phyloP scores from a whole-genome alignment of 2,329 filamentous ascomycete species.

The Akanthomyces dipterigenus region DNA sequence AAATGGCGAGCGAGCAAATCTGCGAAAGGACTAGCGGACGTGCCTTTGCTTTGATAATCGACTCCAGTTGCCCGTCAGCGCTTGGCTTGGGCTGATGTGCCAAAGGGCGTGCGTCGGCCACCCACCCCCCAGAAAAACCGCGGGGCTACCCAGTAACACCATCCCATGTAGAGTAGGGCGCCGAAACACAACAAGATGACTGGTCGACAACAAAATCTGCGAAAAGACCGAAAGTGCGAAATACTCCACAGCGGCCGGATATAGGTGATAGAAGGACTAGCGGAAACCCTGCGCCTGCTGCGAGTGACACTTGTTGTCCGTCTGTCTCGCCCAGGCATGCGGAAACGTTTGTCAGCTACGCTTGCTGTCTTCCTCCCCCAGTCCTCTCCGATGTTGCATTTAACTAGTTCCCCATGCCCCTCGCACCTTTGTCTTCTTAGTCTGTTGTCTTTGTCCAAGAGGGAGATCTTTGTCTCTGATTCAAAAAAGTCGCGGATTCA shows the following conservation, averaged over 20 bases:
- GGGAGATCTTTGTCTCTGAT: neutral
- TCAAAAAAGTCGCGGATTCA: too few species aligned
- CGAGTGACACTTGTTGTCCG: neutral
- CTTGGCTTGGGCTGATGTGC: too few species aligned
- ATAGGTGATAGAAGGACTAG: neutral
- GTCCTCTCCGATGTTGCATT: neutral
- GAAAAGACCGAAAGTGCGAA: conserved; percentile 8
- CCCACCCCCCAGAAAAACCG: neutral
- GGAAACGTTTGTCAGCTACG: neutral
- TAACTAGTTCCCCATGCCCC: neutral
- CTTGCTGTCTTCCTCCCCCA: neutral
- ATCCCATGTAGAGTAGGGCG: conserved; percentile 1
- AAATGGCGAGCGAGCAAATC: too few species aligned
- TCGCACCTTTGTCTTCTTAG: neutral
- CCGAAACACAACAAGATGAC: neutral
- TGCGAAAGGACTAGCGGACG: too few species aligned
- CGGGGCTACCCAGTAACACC: neutral
- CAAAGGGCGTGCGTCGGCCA: neutral
- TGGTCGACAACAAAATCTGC: neutral
- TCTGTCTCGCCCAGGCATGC: neutral
- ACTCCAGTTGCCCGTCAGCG: too few species aligned
- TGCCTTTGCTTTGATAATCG: too few species aligned
- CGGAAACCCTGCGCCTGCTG: neutral
- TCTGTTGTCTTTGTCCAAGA: neutral
- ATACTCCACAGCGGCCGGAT: conserved; percentile 5